Evolutionary conservation across 768 basidiomycete species (phyloP).

Genomic region (Termitomyces sp.): DNA sequence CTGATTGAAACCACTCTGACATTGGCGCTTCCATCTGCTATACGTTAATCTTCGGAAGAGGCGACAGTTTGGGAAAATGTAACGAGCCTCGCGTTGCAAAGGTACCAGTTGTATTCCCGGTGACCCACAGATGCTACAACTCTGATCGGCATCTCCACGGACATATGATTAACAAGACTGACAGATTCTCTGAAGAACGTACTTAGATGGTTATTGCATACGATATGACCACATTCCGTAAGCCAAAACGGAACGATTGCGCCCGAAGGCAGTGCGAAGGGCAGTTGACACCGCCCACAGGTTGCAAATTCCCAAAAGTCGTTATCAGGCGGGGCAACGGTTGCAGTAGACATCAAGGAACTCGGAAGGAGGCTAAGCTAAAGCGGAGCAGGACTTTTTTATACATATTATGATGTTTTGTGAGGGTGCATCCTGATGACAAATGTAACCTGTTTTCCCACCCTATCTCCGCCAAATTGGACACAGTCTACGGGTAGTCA

Average conservation of each 20-base stretch:
- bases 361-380: neutral
- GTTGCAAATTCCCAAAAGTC: slow-evolving; percentile 81
- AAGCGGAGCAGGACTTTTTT: neutral
- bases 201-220: slow-evolving; percentile 88
- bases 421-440: no score
- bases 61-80: neutral
- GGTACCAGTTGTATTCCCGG: slow-evolving; percentile 63
- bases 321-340: slow-evolving; percentile 30
- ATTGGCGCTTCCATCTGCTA: slow-evolving; percentile 73
- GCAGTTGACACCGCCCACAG: slow-evolving; percentile 66
- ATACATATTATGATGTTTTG: no score
- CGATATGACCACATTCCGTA: slow-evolving; percentile 81
- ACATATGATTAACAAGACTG: neutral
- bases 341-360: slow-evolving; percentile 31
- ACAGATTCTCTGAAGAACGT: slow-evolving; percentile 12
- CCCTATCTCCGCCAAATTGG: no score
- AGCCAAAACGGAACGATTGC: slow-evolving; percentile 78
- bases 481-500: no score
- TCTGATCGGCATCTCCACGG: slow-evolving; percentile 59
- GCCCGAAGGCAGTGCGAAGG: slow-evolving; percentile 48
- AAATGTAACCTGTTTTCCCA: no score
- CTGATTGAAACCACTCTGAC: slow-evolving; percentile 73
- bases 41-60: neutral
- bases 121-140: slow-evolving; percentile 64
- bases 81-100: slow-evolving; percentile 64